A percentile compares a stretch with the other conserved stretches of the same genome.
Evolutionary conservation across 179 eudicot genomes (phyloP).

Genomic region (Corrigiola litoralis): DNA sequence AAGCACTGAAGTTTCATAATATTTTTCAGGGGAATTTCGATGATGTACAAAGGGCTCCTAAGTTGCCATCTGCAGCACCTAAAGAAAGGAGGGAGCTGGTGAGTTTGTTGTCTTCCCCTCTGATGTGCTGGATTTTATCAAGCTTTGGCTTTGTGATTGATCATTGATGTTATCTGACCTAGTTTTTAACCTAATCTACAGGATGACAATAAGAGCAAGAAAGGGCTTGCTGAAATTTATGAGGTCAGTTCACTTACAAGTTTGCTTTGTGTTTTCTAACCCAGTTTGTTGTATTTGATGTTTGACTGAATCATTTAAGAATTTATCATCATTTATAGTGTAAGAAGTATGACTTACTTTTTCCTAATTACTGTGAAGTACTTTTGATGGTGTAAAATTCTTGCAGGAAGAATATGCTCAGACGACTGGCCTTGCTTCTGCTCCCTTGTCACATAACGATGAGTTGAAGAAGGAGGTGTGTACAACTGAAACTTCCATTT

Average conservation of each 20-base stretch:
- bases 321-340: background rate
- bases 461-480: slow-evolving; percentile 75
- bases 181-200: slow-evolving; percentile 28
- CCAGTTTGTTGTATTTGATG: background rate
- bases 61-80: slow-evolving; percentile 59
- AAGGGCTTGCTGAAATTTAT: slow-evolving; percentile 88
- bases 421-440: slow-evolving; percentile 69
- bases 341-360: background rate
- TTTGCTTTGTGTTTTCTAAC: background rate
- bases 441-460: slow-evolving; percentile 60
- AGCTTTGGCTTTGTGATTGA: background rate
- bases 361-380: background rate
- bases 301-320: background rate
- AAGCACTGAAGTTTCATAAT: slow-evolving; percentile 2
- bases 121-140: background rate
- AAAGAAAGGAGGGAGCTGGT: slow-evolving; percentile 76
- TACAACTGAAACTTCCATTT: background rate
- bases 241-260: slow-evolving; percentile 46
- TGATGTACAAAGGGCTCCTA: slow-evolving; percentile 74
- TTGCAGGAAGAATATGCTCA: slow-evolving; percentile 94
- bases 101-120: slow-evolving; percentile 16
- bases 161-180: background rate
- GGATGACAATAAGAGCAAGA: slow-evolving; percentile 96
- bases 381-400: background rate
- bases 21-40: slow-evolving; percentile 67